These are phyloP conservation scores for Conoideocrella luteorostrata DNA, from an alignment of 2,329 filamentous ascomycete species.

Conservation along the genomic window DNA sequence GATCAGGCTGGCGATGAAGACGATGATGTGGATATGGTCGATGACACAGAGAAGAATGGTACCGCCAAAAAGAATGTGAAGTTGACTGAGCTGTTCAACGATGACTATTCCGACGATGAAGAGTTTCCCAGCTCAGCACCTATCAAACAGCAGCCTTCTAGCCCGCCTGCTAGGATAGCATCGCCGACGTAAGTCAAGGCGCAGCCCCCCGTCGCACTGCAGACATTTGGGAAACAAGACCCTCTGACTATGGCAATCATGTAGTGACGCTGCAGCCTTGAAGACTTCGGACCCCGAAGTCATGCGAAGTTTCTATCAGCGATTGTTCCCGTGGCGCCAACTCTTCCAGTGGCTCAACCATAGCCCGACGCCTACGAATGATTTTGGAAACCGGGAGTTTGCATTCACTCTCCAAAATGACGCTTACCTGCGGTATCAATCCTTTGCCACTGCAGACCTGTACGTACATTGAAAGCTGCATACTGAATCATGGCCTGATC, in stretches of 20 bases:
- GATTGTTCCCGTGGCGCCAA: constrained; percentile 88
- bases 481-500: too few species aligned
- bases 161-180: constrained; percentile 35
- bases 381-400: constrained; percentile 92
- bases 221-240: too few species aligned
- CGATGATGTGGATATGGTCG: constrained; percentile 36
- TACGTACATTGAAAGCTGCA: constrained; percentile 24
- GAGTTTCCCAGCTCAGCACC: constrained; percentile 51
- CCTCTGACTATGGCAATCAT: too few species aligned
- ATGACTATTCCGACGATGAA: constrained; percentile 54
- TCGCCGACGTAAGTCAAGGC: constrained; percentile 35
- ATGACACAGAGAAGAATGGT: constrained; percentile 23
- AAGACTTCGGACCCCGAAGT: constrained; percentile 69
- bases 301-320: constrained; percentile 91
- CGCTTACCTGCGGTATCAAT: constrained; percentile 88
- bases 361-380: constrained; percentile 73
- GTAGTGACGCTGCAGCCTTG: constrained; percentile 29
- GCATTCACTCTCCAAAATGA: constrained; percentile 92
- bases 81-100: constrained; percentile 53
- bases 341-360: constrained; percentile 99
- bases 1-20: constrained; percentile 21
- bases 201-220: not conserved
- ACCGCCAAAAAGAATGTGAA: constrained; percentile 40
- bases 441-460: constrained; percentile 48
- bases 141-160: constrained; percentile 29